Evolutionary conservation across 257 asterid species (phyloP).

Genomic region (Solanum tarapatanum): DNA sequence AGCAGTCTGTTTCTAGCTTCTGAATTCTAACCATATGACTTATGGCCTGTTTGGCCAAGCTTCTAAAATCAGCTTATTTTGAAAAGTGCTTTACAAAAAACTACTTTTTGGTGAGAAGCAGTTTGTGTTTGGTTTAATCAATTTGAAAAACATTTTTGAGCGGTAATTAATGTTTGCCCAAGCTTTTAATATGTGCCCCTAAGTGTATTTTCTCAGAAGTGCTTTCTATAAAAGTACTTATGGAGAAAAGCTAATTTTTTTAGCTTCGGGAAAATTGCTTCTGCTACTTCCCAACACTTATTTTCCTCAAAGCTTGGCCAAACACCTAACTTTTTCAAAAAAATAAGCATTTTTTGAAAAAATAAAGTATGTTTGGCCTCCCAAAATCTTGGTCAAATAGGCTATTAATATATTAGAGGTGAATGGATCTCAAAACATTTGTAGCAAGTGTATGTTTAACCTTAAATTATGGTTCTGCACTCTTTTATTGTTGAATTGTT

Average conservation of each 20-base stretch:
- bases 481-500: background rate
- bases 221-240: background rate
- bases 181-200: background rate
- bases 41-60: background rate
- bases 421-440: conserved; percentile 2
- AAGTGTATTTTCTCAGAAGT: background rate
- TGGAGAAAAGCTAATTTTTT: background rate
- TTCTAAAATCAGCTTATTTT: background rate
- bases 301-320: background rate
- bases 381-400: background rate
- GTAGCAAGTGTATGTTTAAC: background rate
- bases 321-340: background rate
- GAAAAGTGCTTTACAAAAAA: background rate
- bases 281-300: background rate
- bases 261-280: background rate
- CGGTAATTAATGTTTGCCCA: background rate
- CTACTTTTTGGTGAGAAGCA: background rate
- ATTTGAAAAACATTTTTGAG: background rate
- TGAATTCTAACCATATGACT: background rate
- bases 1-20: conserved; percentile 1
- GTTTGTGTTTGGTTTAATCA: background rate
- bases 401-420: background rate
- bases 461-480: background rate
- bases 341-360: background rate
- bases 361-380: background rate